These are phyloP conservation scores for Coemansia sp. DNA, from an alignment of 192 early-diverging fungal species.

Conservation along the genomic window DNA sequence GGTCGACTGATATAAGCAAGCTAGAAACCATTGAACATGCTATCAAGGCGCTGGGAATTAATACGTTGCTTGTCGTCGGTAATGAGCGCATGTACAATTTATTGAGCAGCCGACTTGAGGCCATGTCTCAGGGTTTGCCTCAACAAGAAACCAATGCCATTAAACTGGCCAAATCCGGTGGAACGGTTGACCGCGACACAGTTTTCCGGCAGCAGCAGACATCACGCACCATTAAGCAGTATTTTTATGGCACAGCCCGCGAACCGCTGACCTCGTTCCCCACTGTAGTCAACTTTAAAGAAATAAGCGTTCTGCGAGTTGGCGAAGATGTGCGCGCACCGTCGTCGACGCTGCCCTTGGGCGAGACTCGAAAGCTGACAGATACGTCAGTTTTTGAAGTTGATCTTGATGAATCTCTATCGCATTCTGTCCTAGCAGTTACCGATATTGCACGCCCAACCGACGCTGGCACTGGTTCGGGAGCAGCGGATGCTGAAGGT, in stretches of 20 bases:
- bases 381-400: slow-evolving; percentile 81
- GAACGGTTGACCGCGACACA: slow-evolving; percentile 86
- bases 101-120: slow-evolving; percentile 55
- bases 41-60: slow-evolving; percentile 70
- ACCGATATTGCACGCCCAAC: slow-evolving; percentile 58
- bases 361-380: slow-evolving; percentile 71
- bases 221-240: slow-evolving; percentile 76
- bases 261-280: slow-evolving; percentile 81
- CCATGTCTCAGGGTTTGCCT: neutral
- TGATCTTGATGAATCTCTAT: slow-evolving; percentile 72
- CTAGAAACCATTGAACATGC: slow-evolving; percentile 75
- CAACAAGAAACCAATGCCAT: slow-evolving; percentile 57
- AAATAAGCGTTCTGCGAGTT: slow-evolving; percentile 73
- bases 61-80: slow-evolving; percentile 84
- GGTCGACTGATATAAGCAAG: slow-evolving; percentile 70
- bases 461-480: slow-evolving; percentile 15
- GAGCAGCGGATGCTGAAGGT: no score
- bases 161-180: slow-evolving; percentile 91
- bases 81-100: slow-evolving; percentile 92
- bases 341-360: slow-evolving; percentile 87
- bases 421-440: slow-evolving; percentile 85
- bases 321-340: slow-evolving; percentile 71
- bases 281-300: slow-evolving; percentile 73
- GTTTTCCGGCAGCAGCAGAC: slow-evolving; percentile 66
- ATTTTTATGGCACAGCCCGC: slow-evolving; percentile 89